Evolutionary conservation across 139 green algal species (phyloP).

Genomic region (Chlamydomonas eustigma): DNA sequence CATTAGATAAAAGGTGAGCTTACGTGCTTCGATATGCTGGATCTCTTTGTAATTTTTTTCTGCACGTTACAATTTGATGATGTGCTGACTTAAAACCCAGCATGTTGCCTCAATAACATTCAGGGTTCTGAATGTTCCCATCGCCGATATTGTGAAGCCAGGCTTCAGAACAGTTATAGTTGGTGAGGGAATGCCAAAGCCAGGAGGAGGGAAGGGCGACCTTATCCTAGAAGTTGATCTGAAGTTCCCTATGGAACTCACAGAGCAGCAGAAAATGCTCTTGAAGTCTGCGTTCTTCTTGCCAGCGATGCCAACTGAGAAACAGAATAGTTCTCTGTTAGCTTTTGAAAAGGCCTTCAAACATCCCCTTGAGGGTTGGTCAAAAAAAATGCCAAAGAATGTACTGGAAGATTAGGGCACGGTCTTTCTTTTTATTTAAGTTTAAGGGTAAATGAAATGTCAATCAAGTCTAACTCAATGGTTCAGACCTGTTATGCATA

Average conservation of each 20-base stretch:
- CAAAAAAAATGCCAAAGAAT: slow-evolving; percentile 28
- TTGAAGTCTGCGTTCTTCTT: slow-evolving; percentile 63
- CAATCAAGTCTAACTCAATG: too few species aligned
- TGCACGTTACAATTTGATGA: too few species aligned
- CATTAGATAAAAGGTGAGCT: slow-evolving; percentile 51
- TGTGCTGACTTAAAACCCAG: too few species aligned
- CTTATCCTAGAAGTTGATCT: slow-evolving; percentile 64
- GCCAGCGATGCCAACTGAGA: slow-evolving; percentile 32
- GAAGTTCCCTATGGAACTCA: slow-evolving; percentile 59
- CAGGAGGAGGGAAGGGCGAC: slow-evolving; percentile 38
- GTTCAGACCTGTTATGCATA: too few species aligned
- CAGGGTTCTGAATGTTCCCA: slow-evolving; percentile 44
- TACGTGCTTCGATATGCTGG: background rate
- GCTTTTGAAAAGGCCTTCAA: slow-evolving; percentile 59
- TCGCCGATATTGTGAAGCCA: slow-evolving; percentile 58
- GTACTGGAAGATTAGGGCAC: too few species aligned
- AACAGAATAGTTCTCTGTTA: slow-evolving; percentile 50
- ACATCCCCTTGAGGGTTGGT: slow-evolving; percentile 54
- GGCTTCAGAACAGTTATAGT: slow-evolving; percentile 48
- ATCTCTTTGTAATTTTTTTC: background rate
- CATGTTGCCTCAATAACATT: too few species aligned
- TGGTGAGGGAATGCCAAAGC: slow-evolving; percentile 45
- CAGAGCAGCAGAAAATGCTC: slow-evolving; percentile 68
- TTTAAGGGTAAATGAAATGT: too few species aligned
- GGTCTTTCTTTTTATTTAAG: too few species aligned